Evolutionary conservation across 768 basidiomycete species (phyloP), one percentile per base, ranked within the genome.

Genomic region (Panaeolus papilionaceus): DNA sequence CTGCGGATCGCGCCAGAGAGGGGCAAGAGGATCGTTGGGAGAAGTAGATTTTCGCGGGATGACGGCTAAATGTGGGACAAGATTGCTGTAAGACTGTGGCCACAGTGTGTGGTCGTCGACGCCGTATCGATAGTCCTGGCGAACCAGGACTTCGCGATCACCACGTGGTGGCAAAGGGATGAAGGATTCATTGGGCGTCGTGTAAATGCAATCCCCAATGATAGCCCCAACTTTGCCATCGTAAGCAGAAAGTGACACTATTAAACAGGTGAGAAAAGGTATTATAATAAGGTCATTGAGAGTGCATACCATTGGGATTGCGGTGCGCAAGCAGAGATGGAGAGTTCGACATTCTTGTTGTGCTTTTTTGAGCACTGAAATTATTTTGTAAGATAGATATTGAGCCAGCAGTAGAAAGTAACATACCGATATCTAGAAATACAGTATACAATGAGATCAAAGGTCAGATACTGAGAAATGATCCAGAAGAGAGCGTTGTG

Each of bases 91-190:
- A 5, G 66, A 62, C 7, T 67, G 66, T 11, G 47, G 66, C 66
- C 66, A 66, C 8, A 66, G 66, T 18, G 54, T 33, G 51, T 51
- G 54, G 51, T 65, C 64, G 42, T 65, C 64, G 0, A 40, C 40
- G 45, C 66, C 44, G 10, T 51, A 51, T 5, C 47, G 47, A 12
- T 23, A 51, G 18, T 51, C 8, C 23, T 51, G 6, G 8, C 44
- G 61, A 16, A 66, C 42, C 4, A 38, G 20, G 23, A 66, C 66
- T 28, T 66, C 61, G 1, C 66, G 44, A 40, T 7, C 7, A 9
- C 47, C n/a, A n/a, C n/a, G n/a, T n/a, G n/a, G n/a, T n/a, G 61
- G 42, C 14, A 62, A 45, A 6, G 18, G 26, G 0, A 33, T 66
- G 4, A 37, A 14, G 38, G 44, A 38, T 26, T 66, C 44, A 54